phyloP scores from a whole-genome alignment of 331 rosid species.

The Acacia pycnantha region DNA sequence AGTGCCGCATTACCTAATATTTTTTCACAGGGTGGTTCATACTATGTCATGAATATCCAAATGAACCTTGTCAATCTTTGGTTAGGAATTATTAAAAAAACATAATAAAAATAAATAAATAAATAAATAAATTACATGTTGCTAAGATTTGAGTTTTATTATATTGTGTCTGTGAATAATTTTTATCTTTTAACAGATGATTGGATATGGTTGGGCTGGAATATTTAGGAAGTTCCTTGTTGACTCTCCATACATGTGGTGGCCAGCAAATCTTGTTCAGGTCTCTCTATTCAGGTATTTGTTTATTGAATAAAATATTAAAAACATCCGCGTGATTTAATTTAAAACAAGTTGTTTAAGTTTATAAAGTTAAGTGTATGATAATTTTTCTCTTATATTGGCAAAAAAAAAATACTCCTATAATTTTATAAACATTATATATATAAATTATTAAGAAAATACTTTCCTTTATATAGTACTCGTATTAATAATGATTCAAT shows the following conservation, averaged over 20 bases:
- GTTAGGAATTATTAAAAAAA: background rate
- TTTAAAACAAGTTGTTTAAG: no score
- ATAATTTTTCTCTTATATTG: no score
- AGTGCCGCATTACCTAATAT: background rate
- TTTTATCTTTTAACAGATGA: constrained; percentile 52
- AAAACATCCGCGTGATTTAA: no score
- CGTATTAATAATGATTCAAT: no score
- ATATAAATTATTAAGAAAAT: no score
- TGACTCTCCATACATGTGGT: constrained; percentile 98
- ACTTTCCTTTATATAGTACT: no score
- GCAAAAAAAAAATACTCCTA: no score
- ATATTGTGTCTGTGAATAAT: background rate
- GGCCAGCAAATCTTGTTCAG: constrained; percentile 84
- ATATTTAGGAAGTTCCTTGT: constrained; percentile 72
- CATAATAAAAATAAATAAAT: no score
- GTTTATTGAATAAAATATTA: no score
- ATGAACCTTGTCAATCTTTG: background rate
- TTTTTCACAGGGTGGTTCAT: background rate
- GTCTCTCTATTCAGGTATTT: constrained; percentile 82
- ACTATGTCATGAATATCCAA: background rate
- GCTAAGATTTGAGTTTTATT: background rate
- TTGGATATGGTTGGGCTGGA: constrained; percentile 99
- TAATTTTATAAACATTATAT: no score
- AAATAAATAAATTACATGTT: background rate
- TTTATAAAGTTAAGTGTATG: no score